Base-by-base conservation (phyloP, 805 yeast genomes). In the Diddensiella santjacobensis region DNA sequence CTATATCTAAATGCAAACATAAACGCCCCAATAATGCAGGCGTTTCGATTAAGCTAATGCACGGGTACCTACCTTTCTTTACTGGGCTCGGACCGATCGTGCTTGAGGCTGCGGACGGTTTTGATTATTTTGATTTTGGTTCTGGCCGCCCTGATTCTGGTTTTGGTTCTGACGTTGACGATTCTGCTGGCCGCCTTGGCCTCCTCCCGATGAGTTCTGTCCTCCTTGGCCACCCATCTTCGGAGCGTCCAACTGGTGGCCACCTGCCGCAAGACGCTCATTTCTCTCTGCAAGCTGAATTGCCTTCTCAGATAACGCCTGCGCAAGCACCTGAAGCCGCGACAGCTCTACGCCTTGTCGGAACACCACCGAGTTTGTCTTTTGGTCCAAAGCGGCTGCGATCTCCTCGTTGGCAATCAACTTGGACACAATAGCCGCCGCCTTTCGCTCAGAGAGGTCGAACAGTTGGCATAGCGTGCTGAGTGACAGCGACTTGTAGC, bases 241-340 rank as follows among this genome's bases (percentile, higher is more conserved):
- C 15, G 49, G 30, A 15, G 36, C 33, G 10, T 48, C 44, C 13
- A 48, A 41, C 39, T 68, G 81, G 66, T 78, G 82, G 40, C 90
- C 93, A 58, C 87, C 86, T 41, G 85, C 78, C 46, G 87, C 84
- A 45, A 87, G 76, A 66, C 87, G 81, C 68, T 87, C 96, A 65
- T 87, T 87, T 72, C 87, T 81, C 67, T 88, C 96, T 47, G 84
- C 78, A 57, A 88, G 75, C 60, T 83, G 80, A 49, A 77, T 77
- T 45, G 86, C 83, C 74, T 84, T 85, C 53, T 88, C 96, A 54
- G 87, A 84, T 71, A 93, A 75, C 40, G 83, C 79, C 54, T 88
- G 73, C 18, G 96, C 95, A 62, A 91, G 77, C 65, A 85, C 88
- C 74, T 91, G 96, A 68, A 91, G 77, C 64, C 81, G 84, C 52